Base-by-base conservation (phyloP, 2,329 filamentous ascomycete species). In the Daldinia sp. region DNA sequence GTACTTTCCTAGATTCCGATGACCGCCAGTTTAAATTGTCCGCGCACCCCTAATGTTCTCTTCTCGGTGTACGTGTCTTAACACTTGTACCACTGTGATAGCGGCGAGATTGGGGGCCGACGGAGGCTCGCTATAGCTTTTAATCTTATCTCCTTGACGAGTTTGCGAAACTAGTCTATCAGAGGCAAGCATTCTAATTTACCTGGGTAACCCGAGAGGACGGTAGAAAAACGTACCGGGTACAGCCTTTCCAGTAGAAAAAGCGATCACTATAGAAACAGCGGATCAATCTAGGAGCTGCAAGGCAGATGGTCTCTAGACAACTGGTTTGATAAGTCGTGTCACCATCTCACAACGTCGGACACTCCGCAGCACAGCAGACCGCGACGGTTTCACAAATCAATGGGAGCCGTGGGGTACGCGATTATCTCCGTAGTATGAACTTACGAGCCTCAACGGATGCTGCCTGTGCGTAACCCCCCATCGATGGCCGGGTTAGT, bases 1-100 rank as follows among this genome's bases (percentile, higher is more conserved):
- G 9, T 52, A 61, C 59, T 61, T 34, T 53, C 61, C 61, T 67
- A 59, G 64, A 62, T 48, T 64, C 64, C 64, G 64, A 39, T 61
- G 13, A 25, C 50, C 7, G 43, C 60, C 53, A 30, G 35, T 56
- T 58, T 50, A 59, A 15, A 47, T 60, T 34, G 10, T 27, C 10
- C 47, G 48, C 52, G 55, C 57, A 50, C 50, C 29, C 48, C 50
- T 15, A 35, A 35, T n/a, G 5, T 15, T 6, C 10, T 54, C 25
- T 51, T 43, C 35, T 55, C 53, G 58, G 58, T 54, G 37, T 58
- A 35, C 8, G n/a, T 3, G 29, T 35, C 15, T 10, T 21, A 34
- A 9, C n/a, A 13, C 35, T 8, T 19, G 29, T 50, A n/a, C 30
- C n/a, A 50, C 29, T 7, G 10, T 15, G 25, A 30, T 32, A 35